Evolutionary conservation across 2,329 filamentous ascomycete genomes (phyloP).

Genomic region (Trichophaea hybrida): DNA sequence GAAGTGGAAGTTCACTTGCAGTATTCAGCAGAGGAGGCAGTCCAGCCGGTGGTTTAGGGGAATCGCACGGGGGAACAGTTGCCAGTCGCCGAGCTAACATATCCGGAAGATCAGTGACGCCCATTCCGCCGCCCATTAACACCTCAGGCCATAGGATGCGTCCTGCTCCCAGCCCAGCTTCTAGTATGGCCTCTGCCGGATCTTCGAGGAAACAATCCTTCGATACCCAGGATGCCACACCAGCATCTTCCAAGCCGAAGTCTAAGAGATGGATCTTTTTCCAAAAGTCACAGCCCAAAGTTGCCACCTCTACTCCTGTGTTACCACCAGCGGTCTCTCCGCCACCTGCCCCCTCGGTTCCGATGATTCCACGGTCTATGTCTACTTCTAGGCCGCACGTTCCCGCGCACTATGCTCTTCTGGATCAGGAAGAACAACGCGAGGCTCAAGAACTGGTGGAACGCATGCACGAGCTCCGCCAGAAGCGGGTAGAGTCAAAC

Average conservation of each 20-base stretch:
- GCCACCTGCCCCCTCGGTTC: slow-evolving; percentile 8
- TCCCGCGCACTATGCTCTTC: slow-evolving; percentile 17
- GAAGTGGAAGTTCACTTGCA: slow-evolving; percentile 7
- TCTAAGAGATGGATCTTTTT: slow-evolving; percentile 22
- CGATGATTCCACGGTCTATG: not conserved
- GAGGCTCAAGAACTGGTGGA: slow-evolving; percentile 21
- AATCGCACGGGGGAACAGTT: not conserved
- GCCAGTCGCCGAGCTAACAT: not conserved
- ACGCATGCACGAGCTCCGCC: slow-evolving; percentile 19
- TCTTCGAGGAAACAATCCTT: not conserved
- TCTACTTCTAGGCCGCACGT: slow-evolving; percentile 9
- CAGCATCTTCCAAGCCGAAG: slow-evolving; percentile 12
- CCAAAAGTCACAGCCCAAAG: slow-evolving; percentile 8
- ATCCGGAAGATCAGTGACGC: slow-evolving; percentile 6
- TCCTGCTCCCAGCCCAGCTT: slow-evolving; percentile 11
- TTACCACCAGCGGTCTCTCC: slow-evolving; percentile 9
- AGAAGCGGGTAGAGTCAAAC: slow-evolving; percentile 5
- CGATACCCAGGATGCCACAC: not conserved
- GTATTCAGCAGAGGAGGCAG: slow-evolving; percentile 16
- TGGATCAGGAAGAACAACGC: slow-evolving; percentile 18
- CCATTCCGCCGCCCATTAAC: slow-evolving; percentile 11
- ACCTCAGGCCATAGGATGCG: slow-evolving; percentile 3
- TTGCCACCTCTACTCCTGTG: not conserved
- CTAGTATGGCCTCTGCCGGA: not conserved
- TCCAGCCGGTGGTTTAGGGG: slow-evolving; percentile 8